These are phyloP conservation scores for Cryoendolithus antarcticus DNA, from an alignment of 2,329 filamentous ascomycete genomes.

Conservation along the genomic window DNA sequence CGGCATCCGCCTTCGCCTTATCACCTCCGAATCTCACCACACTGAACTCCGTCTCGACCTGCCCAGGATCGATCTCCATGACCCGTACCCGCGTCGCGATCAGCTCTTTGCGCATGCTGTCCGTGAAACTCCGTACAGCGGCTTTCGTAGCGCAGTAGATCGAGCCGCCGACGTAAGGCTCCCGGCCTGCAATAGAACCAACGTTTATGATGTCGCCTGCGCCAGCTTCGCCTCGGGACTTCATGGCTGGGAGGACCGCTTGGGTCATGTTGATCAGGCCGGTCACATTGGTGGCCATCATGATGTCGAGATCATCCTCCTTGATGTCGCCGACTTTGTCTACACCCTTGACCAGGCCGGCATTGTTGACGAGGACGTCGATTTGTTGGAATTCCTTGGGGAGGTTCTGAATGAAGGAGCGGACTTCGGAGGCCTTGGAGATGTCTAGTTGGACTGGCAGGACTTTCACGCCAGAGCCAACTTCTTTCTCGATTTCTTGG, in stretches of 20 bases:
- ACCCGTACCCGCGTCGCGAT: constrained; percentile 69
- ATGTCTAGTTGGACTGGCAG: constrained; percentile 77
- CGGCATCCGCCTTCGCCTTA: constrained; percentile 76
- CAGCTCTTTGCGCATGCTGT: constrained; percentile 69
- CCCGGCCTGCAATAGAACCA: constrained; percentile 77
- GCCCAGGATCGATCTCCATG: constrained; percentile 82
- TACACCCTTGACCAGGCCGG: constrained; percentile 79
- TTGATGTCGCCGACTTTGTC: constrained; percentile 74
- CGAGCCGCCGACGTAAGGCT: constrained; percentile 70
- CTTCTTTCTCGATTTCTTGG: constrained; percentile 60
- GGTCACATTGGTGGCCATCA: constrained; percentile 89
- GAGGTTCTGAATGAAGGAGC: constrained; percentile 56
- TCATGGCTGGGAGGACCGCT: constrained; percentile 72
- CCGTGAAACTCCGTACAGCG: constrained; percentile 73
- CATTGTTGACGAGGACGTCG: constrained; percentile 89
- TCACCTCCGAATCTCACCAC: constrained; percentile 81
- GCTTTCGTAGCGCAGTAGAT: constrained; percentile 94
- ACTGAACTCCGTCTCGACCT: constrained; percentile 90
- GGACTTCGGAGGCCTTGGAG: constrained; percentile 63
- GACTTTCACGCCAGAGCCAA: constrained; percentile 69
- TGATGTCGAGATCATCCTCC: constrained; percentile 68
- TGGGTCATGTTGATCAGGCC: constrained; percentile 96
- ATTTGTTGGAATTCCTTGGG: constrained; percentile 76
- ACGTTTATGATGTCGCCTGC: constrained; percentile 92
- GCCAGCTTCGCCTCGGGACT: constrained; percentile 55